Evolutionary conservation across 352 stramenopile genomes (phyloP).

Genomic region (Phytophthora syringae): DNA sequence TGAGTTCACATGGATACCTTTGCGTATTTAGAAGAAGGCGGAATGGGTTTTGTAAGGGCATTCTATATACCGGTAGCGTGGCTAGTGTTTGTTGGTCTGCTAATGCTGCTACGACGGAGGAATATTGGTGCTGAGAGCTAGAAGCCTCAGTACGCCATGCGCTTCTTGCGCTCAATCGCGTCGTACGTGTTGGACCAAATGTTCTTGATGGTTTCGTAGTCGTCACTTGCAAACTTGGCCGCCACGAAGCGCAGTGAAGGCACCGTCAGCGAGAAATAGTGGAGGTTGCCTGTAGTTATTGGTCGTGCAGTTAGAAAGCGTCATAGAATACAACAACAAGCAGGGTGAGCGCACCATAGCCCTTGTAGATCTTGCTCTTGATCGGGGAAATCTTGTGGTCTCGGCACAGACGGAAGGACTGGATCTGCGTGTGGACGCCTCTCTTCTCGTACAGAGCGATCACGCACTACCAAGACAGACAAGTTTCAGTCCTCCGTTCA

Average conservation of each 20-base stretch:
- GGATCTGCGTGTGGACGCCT: conserved; percentile 81
- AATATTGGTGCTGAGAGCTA: background rate
- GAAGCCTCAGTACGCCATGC: conserved; percentile 49
- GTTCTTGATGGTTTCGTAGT: conserved; percentile 85
- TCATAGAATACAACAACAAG: background rate
- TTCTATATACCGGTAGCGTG: conserved; percentile 6
- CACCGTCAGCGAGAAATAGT: conserved; percentile 87
- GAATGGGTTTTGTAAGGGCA: conserved; percentile 5
- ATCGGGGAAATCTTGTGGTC: conserved; percentile 89
- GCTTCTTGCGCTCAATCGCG: conserved; percentile 85
- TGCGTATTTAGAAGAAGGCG: no score
- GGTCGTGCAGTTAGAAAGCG: background rate
- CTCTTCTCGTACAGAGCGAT: conserved; percentile 89
- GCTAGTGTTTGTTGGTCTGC: conserved; percentile 1
- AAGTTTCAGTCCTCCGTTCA: background rate
- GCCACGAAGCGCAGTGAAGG: conserved; percentile 82
- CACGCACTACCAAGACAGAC: conserved; percentile 52
- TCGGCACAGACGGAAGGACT: conserved; percentile 81
- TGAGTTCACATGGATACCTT: no score
- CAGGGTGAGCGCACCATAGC: conserved; percentile 53
- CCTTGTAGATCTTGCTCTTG: conserved; percentile 91
- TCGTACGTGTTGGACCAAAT: conserved; percentile 85
- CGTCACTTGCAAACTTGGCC: conserved; percentile 85
- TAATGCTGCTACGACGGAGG: conserved; percentile 21
- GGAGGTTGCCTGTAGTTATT: conserved; percentile 58